Evolutionary conservation across 257 asterid genomes (phyloP), one percentile per base, ranked within the genome.

Genomic region (Parsonsia alboflavescens): DNA sequence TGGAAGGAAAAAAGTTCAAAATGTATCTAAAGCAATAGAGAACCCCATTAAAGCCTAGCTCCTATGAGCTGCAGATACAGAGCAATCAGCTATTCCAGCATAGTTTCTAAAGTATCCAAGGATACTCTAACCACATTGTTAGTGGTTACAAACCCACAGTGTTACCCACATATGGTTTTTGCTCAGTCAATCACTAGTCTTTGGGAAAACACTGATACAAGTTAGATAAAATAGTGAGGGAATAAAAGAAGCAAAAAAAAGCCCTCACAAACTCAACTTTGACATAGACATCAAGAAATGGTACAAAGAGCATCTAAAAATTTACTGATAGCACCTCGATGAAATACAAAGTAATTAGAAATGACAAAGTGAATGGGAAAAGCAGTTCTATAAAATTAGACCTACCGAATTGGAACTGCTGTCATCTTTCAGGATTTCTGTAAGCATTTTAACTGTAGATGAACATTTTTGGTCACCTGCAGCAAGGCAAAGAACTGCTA

Each of bases 401-500:
- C 85, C 22, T 92, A 95, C 99, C 88, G 97, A 92, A 77, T 88
- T 89, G 80, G 86, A 76, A 75, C 85, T 87, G 87, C 88, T 83
- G 80, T 92, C 98, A 71, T 86, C 87, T 83, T 86, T 95, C 88
- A 95, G 79, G 81, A 93, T 90, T 74, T 91, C 90, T 22, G 97
- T 95, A 65, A 95, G 96, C 99, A 95, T 95, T 58, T 85, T 82
- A 72, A 95, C 98, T 36, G 98, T 95, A 42, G 96, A 84, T 67
- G 88, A 90, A 79, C 96, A 91, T 73, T 91, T 89, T 66, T 80
- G 58, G 68, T 87, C 86, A 59, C 96, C 99, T 2, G 96, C 98
- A 75, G 97, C 98, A 84, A 95, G 97, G 83, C 97, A 92, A 76
- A 95, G 96, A 81, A 92, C 99, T 62, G 99, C 99, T 79, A 95